Evolutionary conservation across 169 alveolate species (phyloP), one percentile per base, ranked within the genome.

Genomic region (Neospora caninum): DNA sequence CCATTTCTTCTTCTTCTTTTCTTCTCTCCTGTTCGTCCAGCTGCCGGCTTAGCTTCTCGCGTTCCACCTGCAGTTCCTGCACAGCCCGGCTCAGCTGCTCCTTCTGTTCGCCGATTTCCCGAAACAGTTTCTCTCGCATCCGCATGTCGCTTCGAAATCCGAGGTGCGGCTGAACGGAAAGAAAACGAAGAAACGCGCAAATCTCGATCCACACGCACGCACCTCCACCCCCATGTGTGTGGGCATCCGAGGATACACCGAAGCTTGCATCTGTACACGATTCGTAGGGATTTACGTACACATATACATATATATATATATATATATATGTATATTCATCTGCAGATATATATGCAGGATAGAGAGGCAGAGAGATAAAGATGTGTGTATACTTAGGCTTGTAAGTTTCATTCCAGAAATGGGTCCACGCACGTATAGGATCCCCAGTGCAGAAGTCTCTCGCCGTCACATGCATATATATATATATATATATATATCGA

Each of bases 121-220:
- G 2, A 36, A 29, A 43, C 20, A 41, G 38, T 36, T 82, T 82
- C 89, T 82, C 89, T 36, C 89, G 89, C 41, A 34, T 38, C 67
- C 89, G 53, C 54, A 38, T 82, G 38, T 82, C 89, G 41, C 89
- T 82, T n/a, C 89, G 89, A 18, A 42, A 41, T 4, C 54, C 67
- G 53, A 43, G 43, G 34, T 82, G 89, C 67, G 89, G 89, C 89
- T 82, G 89, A 4, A 69, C 45, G 31, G n/a, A 78, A 78, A n/a
- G 1, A 13, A 78, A 20, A n/a, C 83, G 49, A 13, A n/a, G n/a
- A 38, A 13, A 38, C 39, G 31, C 29, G 86, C 45, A 2, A 25
- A 2, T 2, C 43, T 78, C 49, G 45, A 20, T n/a, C 45, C 49
- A 78, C 39, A 78, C 13, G n/a, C 16, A 78, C 39, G 31, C 13